These are phyloP conservation scores for Porcisia hertigi DNA, from an alignment of 208 protist genomes.

Conservation along the genomic window DNA sequence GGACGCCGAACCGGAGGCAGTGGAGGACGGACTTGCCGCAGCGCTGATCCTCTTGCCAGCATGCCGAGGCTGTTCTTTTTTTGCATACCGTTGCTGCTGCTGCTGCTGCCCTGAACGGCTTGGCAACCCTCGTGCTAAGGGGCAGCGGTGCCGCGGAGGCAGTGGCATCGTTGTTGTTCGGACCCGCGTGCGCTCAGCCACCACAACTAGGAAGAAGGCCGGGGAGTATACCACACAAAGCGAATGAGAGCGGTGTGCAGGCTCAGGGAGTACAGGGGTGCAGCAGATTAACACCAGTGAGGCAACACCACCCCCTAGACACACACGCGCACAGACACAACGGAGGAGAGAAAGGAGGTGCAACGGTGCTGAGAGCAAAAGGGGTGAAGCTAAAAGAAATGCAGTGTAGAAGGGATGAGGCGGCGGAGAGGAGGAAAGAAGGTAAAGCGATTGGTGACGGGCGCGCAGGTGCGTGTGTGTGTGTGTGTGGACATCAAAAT, in stretches of 20 bases:
- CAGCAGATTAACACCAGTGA: not conserved
- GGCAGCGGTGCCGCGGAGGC: constrained; percentile 14
- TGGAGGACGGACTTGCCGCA: not conserved
- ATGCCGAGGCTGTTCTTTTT: constrained; percentile 13
- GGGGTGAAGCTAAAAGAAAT: not conserved
- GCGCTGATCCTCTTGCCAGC: constrained; percentile 7
- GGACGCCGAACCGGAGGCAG: not conserved
- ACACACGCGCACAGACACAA: not conserved
- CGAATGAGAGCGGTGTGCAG: not conserved
- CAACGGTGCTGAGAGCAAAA: not conserved
- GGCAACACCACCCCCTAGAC: not conserved
- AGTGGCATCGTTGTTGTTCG: constrained; percentile 9
- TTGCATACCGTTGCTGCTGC: constrained; percentile 14
- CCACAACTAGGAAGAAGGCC: not conserved
- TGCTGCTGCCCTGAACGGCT: not conserved
- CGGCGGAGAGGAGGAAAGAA: not conserved
- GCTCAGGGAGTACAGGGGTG: not conserved
- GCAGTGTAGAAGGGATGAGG: not conserved
- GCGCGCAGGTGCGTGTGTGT: not conserved
- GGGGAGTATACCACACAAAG: not conserved
- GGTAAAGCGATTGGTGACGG: not conserved
- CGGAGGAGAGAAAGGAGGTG: not conserved
- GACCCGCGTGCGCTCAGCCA: not conserved
- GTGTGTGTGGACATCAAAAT: not conserved
- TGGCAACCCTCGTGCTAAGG: constrained; percentile 2